Base-by-base conservation (phyloP, 1,139 yeast species). In the Candida tetrigidarum region DNA sequence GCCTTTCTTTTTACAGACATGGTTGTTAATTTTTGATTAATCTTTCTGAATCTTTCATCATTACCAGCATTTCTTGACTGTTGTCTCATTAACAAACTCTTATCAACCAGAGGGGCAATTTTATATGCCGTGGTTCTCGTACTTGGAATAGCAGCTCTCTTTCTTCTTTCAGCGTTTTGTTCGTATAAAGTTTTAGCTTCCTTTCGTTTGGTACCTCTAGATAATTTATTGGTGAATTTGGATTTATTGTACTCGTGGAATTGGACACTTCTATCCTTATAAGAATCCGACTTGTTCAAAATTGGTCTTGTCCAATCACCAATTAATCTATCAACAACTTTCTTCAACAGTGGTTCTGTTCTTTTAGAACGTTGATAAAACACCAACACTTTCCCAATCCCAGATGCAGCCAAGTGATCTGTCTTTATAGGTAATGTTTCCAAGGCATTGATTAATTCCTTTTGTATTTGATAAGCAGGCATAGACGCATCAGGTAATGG, bases 241-340 rank as follows among this genome's bases (percentile, higher is more conserved):
- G 71, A 73, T 53, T 85, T 82, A 63, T 88, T 87, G 67, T 88
- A 91, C 44, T 81, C 83, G 50, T 82, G 79, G 52, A 84, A 80
- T 58, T 80, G 80, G 49, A 93, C 84, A 48, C 83, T 76, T 67
- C 91, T 85, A 67, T 93, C 97, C 66, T 95, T 84, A 71, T 92
- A 93, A 55, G 93, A 90, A 66, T 93, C 98, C 2, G 96, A 86
- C 51, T 96, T 86, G 55, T 96, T 96, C 76, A 95, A 88, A 50
- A 95, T 91, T 32, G 99, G 99, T 65, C 99, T 82, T 7, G 98
- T 93, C 99, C 99, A 93, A 64, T 91, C 96, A 28, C 97, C 96
- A 56, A 95, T 86, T 49, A 95, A 74, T 60, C 84, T 83, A 62
- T 93, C 98, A 5, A 96, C 99, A 39, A 85, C 76, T 59, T 96